Evolutionary conservation across 345 rosid species (phyloP), one percentile per base, ranked within the genome.

Genomic region (Rhodomyrtus tomentosa): DNA sequence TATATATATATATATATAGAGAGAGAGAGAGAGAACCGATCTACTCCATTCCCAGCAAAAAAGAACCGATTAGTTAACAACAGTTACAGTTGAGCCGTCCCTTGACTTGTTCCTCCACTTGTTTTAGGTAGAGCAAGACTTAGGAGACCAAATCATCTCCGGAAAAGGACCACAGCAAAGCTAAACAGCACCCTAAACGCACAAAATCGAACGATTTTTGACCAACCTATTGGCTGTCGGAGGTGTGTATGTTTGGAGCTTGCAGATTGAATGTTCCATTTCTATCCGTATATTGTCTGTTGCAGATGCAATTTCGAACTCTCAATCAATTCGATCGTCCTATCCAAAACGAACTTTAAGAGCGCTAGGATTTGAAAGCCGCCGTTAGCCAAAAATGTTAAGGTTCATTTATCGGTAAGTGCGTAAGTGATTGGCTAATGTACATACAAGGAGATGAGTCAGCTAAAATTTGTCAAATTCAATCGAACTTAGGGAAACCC

Each of bases 81-180:
- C 62, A 85, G 91, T 87, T 87, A 84, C 88, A 76, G 95, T 88
- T 92, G 91, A 93, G 89, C 95, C 87, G 89, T 87, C 89, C 87
- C 81, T 84, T 88, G 92, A 87, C 92, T 90, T 82, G 42, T 59
- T 29, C 49, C 54, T 48, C 10, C 62, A 76, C 45, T 68, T 8
- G 79, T 81, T 84, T 84, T 84, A 81, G 84, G 83, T 88, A 8
- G 50, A 27, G 10, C 53, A n/a, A 38, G 16, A 79, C n/a, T 29
- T 25, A 48, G 80, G 80, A 58, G 49, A 73, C 85, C 82, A 48
- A 54, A 52, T 84, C 52, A 51, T 36, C 85, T n/a, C 45, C 25
- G 25, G 25, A 4, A 32, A 68, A 36, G 24, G 79, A 68, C 79
- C 79, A 36, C 45, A 4, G 13, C 45, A 21, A 21, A 68, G 24